Conservation (phyloP, 1,284 basidiomycete genomes). For the Amylostereum chailletii region DNA sequence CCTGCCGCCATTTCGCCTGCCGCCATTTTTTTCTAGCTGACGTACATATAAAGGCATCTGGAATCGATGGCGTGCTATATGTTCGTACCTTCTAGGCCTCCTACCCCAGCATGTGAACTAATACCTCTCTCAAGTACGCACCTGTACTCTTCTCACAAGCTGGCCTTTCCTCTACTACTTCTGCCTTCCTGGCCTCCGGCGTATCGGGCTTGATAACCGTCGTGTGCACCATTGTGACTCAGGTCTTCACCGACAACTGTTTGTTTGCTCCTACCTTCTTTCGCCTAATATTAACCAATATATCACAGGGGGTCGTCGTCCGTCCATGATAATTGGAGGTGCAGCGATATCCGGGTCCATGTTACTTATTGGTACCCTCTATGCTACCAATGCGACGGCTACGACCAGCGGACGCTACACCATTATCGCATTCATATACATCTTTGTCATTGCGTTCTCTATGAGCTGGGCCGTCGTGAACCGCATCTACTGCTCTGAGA, state of each 20-base stretch:
- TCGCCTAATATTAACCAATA: slow-evolving; percentile 21
- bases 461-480: slow-evolving; percentile 30
- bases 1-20: background rate
- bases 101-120: background rate
- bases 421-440: slow-evolving; percentile 39
- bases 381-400: slow-evolving; percentile 26
- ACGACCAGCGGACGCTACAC: slow-evolving; percentile 20
- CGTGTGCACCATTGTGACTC: background rate
- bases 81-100: slow-evolving; percentile 5
- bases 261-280: slow-evolving; percentile 39
- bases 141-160: background rate
- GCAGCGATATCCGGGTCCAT: slow-evolving; percentile 28
- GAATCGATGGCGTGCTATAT: slow-evolving; percentile 29
- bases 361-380: slow-evolving; percentile 34
- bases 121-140: background rate
- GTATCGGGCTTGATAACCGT: background rate
- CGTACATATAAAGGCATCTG: slow-evolving; percentile 15
- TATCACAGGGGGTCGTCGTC: slow-evolving; percentile 29
- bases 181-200: background rate
- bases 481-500: slow-evolving; percentile 29
- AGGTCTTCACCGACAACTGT: slow-evolving; percentile 1
- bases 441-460: slow-evolving; percentile 30
- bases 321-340: slow-evolving; percentile 37
- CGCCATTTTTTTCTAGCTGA: background rate
- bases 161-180: background rate